Evolutionary conservation across 805 yeast genomes (phyloP).

Genomic region (Tetrapisispora arboricola): DNA sequence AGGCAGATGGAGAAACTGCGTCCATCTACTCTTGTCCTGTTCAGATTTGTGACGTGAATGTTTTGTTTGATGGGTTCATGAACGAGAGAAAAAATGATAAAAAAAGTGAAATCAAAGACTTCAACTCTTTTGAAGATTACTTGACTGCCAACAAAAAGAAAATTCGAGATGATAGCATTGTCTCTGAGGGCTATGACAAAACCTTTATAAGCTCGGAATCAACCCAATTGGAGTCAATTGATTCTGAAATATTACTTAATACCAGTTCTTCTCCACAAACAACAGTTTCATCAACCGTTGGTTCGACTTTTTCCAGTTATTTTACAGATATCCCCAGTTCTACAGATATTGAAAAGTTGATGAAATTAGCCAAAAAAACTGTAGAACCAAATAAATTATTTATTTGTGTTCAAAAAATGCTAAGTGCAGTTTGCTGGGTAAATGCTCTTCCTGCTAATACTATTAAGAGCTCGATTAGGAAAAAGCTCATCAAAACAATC

Average conservation of each 20-base stretch:
- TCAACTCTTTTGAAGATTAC: too few species aligned
- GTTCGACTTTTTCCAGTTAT: neutral
- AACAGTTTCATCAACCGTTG: neutral
- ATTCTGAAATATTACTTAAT: neutral
- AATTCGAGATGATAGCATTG: neutral
- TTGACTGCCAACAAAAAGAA: too few species aligned
- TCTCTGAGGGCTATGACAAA: neutral
- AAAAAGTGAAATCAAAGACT: neutral
- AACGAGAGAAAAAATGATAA: neutral
- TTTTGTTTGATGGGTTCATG: neutral
- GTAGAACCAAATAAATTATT: slow-evolving; percentile 73
- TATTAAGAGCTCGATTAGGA: slow-evolving; percentile 26
- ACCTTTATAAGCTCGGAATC: neutral
- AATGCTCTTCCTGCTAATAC: slow-evolving; percentile 25
- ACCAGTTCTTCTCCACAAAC: neutral
- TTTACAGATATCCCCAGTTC: neutral
- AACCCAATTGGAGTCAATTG: neutral
- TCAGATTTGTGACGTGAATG: neutral
- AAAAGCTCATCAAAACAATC: slow-evolving; percentile 64
- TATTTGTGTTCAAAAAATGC: slow-evolving; percentile 78
- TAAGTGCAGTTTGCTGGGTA: slow-evolving; percentile 64
- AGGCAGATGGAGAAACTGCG: neutral
- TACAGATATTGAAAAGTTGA: slow-evolving; percentile 12
- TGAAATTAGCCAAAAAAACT: slow-evolving; percentile 68
- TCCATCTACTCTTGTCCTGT: neutral